phyloP scores from a whole-genome alignment of 2,329 filamentous ascomycete genomes.

The Alternaria incomplexa region DNA sequence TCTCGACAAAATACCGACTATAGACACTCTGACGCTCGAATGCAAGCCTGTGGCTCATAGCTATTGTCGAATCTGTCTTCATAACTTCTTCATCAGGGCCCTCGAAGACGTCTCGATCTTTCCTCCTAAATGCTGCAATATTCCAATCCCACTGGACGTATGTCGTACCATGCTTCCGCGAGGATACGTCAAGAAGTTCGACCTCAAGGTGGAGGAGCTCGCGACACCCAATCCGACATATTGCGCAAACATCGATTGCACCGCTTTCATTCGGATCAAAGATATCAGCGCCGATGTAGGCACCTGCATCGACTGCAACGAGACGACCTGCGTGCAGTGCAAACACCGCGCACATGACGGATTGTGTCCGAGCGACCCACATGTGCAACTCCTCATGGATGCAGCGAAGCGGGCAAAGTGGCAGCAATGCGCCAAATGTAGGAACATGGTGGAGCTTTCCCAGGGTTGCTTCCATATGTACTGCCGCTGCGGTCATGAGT shows the following conservation, averaged over 20 bases:
- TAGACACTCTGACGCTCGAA: neutral
- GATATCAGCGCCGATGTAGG: constrained; percentile 13
- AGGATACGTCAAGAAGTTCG: constrained; percentile 13
- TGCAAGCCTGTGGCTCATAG: neutral
- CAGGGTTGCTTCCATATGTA: constrained; percentile 26
- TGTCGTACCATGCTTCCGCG: constrained; percentile 14
- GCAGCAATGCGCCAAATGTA: constrained; percentile 25
- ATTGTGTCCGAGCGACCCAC: constrained; percentile 19
- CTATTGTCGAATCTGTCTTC: neutral
- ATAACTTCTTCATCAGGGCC: constrained; percentile 9
- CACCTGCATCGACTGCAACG: constrained; percentile 15
- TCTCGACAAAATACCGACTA: neutral
- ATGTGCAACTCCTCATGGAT: constrained; percentile 21
- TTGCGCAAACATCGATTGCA: constrained; percentile 16
- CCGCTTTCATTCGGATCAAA: constrained; percentile 15
- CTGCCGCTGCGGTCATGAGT: constrained; percentile 21
- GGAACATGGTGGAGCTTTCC: constrained; percentile 22
- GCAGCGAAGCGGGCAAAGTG: constrained; percentile 21
- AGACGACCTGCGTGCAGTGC: constrained; percentile 18
- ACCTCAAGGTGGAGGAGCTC: constrained; percentile 24
- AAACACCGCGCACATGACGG: constrained; percentile 14
- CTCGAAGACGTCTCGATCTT: constrained; percentile 25
- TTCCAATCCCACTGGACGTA: constrained; percentile 17
- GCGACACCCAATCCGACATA: constrained; percentile 24
- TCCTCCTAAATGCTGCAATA: constrained; percentile 29